Conservation (phyloP, 2,329 filamentous ascomycete species). For the Aspergillus jensenii region DNA sequence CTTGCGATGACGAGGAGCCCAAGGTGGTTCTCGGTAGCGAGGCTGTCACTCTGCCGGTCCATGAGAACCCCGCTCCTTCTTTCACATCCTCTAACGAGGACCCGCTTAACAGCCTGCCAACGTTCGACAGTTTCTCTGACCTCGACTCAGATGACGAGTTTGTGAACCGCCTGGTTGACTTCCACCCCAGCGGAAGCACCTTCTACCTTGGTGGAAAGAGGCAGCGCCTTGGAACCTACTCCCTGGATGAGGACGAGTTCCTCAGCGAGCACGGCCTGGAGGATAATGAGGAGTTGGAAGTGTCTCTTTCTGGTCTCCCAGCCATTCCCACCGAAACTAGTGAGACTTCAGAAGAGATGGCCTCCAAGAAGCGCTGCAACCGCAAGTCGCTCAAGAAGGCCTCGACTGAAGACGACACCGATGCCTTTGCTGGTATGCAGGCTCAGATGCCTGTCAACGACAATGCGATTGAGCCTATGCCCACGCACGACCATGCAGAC, state of each 20-base stretch:
- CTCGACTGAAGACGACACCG: constrained; percentile 30
- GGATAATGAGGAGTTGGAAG: constrained; percentile 68
- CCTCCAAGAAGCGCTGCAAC: constrained; percentile 49
- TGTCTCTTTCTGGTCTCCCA: constrained; percentile 62
- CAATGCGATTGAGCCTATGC: constrained; percentile 33
- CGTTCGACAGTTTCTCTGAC: constrained; percentile 84
- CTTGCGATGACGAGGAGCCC: constrained; percentile 43
- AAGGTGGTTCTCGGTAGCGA: constrained; percentile 37
- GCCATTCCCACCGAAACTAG: constrained; percentile 44
- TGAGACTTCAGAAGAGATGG: constrained; percentile 40
- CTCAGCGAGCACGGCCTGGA: constrained; percentile 74
- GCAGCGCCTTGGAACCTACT: constrained; percentile 68
- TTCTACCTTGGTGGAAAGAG: constrained; percentile 66
- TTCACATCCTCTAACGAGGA: constrained; percentile 48
- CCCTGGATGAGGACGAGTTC: constrained; percentile 75
- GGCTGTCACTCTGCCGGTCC: constrained; percentile 37
- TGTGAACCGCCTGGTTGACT: constrained; percentile 70
- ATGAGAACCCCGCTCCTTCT: constrained; percentile 37
- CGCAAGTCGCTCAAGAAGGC: constrained; percentile 39
- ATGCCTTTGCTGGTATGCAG: constrained; percentile 28
- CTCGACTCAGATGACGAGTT: constrained; percentile 91
- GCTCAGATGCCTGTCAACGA: constrained; percentile 31
- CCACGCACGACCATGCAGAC: constrained; percentile 40
- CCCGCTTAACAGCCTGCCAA: constrained; percentile 61
- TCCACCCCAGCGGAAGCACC: constrained; percentile 59